phyloP scores from a whole-genome alignment of 1,139 yeast genomes.

The Insectozyma bohioensis region DNA sequence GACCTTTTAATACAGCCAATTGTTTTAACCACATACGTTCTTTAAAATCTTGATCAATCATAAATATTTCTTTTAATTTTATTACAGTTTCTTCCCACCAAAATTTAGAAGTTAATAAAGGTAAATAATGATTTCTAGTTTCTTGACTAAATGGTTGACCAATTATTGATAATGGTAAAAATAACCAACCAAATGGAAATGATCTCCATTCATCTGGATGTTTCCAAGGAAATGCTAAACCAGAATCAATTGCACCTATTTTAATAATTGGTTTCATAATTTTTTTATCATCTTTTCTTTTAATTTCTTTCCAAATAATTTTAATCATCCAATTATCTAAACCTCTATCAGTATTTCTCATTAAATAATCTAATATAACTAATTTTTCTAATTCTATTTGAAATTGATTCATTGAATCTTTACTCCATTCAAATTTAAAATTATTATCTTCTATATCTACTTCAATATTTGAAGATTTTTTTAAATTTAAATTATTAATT shows the following conservation, averaged over 20 bases:
- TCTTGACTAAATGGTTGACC: slow-evolving; percentile 65
- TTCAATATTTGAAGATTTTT: slow-evolving; percentile 20
- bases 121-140: slow-evolving; percentile 59
- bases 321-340: slow-evolving; percentile 79
- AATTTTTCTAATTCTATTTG: slow-evolving; percentile 66
- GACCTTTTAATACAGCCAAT: slow-evolving; percentile 73
- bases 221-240: slow-evolving; percentile 78
- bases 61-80: slow-evolving; percentile 48
- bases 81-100: slow-evolving; percentile 73
- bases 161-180: slow-evolving; percentile 60
- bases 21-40: slow-evolving; percentile 69
- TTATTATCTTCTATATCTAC: slow-evolving; percentile 18
- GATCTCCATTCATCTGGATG: slow-evolving; percentile 84
- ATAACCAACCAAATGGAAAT: slow-evolving; percentile 79
- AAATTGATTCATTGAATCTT: slow-evolving; percentile 48
- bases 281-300: slow-evolving; percentile 7
- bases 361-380: slow-evolving; percentile 68
- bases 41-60: slow-evolving; percentile 60
- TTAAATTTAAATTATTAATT: slow-evolving; percentile 19
- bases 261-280: slow-evolving; percentile 40
- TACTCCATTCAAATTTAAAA: slow-evolving; percentile 53
- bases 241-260: slow-evolving; percentile 77
- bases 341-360: slow-evolving; percentile 76
- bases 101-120: slow-evolving; percentile 54
- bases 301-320: slow-evolving; percentile 44